A percentile compares a stretch with the other conserved stretches of the same genome.
Conservation (phyloP, 805 yeast genomes). For the Ogataea saltuana region DNA sequence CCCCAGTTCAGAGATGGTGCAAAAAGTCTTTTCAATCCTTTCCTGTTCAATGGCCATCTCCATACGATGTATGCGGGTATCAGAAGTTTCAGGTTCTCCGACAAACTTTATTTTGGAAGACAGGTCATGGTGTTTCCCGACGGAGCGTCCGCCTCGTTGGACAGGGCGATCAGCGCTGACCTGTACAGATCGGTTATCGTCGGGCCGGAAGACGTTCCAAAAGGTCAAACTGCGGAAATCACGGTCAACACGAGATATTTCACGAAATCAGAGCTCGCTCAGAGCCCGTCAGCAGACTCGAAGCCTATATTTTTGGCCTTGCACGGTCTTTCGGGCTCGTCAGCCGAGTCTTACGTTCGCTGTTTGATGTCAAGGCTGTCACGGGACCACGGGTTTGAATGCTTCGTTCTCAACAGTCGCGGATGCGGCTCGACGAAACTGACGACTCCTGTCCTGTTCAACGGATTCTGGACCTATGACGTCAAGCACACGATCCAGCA, state of each 20-base stretch:
- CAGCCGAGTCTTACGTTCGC: conserved; percentile 77
- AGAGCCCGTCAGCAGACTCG: conserved; percentile 31
- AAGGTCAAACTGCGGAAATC: conserved; percentile 39
- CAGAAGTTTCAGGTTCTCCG: conserved; percentile 50
- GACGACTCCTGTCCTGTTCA: conserved; percentile 69
- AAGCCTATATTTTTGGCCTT: conserved; percentile 63
- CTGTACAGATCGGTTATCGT: conserved; percentile 23
- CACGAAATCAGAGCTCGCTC: conserved; percentile 44
- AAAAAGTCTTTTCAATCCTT: conserved; percentile 60
- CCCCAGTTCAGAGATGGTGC: conserved; percentile 50
- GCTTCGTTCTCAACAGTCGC: conserved; percentile 67
- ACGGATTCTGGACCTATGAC: conserved; percentile 74
- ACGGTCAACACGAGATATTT: conserved; percentile 58
- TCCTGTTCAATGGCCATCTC: conserved; percentile 66
- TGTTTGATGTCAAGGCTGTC: conserved; percentile 47
- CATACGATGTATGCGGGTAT: conserved; percentile 74
- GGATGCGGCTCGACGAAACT: conserved; percentile 75
- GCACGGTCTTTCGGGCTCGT: conserved; percentile 85
- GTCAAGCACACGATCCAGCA: conserved; percentile 55
- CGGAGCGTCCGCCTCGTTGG: conserved; percentile 73
- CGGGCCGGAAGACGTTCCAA: conserved; percentile 32
- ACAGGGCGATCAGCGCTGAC: conserved; percentile 57
- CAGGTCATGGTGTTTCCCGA: conserved; percentile 59
- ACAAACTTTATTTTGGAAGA: conserved; percentile 72
- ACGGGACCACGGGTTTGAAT: conserved; percentile 50